Base-by-base conservation (phyloP, 2,329 filamentous ascomycete species). In the Penicillium nordicum region DNA sequence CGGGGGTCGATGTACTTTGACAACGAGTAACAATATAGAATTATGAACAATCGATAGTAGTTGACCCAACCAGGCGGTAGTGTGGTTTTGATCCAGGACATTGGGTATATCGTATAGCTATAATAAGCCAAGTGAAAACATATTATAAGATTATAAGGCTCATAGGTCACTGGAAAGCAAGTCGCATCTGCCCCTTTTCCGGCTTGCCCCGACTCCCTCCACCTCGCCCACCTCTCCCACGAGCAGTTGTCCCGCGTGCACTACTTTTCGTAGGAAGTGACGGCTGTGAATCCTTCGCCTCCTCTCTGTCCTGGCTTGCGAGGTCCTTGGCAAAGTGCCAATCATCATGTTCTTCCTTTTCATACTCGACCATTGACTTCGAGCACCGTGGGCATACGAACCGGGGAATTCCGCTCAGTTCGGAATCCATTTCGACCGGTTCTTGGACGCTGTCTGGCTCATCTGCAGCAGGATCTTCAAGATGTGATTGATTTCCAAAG, bases 241-340 rank as follows among this genome's bases (percentile, higher is more conserved):
- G 68, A 53, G 58, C 21, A 50, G 47, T 60, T 7, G 61, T 55
- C 12, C 61, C 45, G 10, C 63, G 62, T 12, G 63, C 4, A 44
- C 38, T 63, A n/a, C 23, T 57, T 8, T 57, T 34, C 9, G 62
- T 30, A 8, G 53, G 61, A 11, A 55, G 47, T 42, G 54, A 42
- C 12, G 60, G 55, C 12, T 62, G 67, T 29, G 55, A 58, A 44
- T 46, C 60, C 27, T 59, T 63, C 6, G 67, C 63, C 38, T 66
- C 63, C 51, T 69, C 67, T 38, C 81, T 80, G 76, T 88, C 82
- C 63, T 88, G 80, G 55, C 86, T 82, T 62, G 92, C 87, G 30
- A 99, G 80, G 65, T 93, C 89, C 75, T 89, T 90, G 44, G 94
- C 94, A 75, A 96, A 88, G 75, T 99, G 94, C 88, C 92, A 97